Percentiles rank a stretch among this genome's conserved stretches.
phyloP scores from a whole-genome alignment of 768 basidiomycete genomes.

The Phaeotremella skinneri region DNA sequence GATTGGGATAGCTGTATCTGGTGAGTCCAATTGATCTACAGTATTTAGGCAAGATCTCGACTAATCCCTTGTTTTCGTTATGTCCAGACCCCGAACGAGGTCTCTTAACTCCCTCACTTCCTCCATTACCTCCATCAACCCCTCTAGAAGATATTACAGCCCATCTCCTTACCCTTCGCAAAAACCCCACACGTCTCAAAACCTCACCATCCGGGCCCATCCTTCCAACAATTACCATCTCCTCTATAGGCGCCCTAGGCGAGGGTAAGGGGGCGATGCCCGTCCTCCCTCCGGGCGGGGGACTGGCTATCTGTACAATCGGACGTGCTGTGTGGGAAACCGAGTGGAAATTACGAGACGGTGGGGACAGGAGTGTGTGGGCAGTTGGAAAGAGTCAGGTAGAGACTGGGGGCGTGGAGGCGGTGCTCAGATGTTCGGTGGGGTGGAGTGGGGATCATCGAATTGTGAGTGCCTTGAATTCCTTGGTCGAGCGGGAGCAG shows the following conservation, averaged over 20 bases:
- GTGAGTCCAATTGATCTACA: conserved; percentile 19
- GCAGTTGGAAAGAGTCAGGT: conserved; percentile 21
- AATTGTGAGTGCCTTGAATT: conserved; percentile 28
- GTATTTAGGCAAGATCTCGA: background rate
- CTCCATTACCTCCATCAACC: conserved; percentile 30
- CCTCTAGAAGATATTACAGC: conserved; percentile 28
- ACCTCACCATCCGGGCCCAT: conserved; percentile 16
- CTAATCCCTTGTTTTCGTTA: background rate
- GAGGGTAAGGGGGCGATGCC: conserved; percentile 38
- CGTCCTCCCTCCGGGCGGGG: conserved; percentile 41
- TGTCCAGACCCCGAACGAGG: conserved; percentile 39
- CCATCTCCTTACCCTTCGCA: conserved; percentile 24
- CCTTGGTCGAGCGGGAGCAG: background rate
- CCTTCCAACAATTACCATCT: conserved; percentile 32
- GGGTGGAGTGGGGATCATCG: conserved; percentile 49
- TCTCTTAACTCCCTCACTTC: conserved; percentile 42
- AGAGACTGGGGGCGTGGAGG: conserved; percentile 21
- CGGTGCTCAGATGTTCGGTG: conserved; percentile 35
- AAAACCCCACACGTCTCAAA: conserved; percentile 21
- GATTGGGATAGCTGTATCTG: conserved; percentile 43
- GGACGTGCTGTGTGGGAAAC: conserved; percentile 41
- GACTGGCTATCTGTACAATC: conserved; percentile 43
- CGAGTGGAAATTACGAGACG: conserved; percentile 15
- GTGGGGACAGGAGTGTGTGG: conserved; percentile 3
- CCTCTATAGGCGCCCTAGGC: conserved; percentile 40